phyloP scores from a whole-genome alignment of 2,329 filamentous ascomycete species.

The Tolypocladium inflatum region DNA sequence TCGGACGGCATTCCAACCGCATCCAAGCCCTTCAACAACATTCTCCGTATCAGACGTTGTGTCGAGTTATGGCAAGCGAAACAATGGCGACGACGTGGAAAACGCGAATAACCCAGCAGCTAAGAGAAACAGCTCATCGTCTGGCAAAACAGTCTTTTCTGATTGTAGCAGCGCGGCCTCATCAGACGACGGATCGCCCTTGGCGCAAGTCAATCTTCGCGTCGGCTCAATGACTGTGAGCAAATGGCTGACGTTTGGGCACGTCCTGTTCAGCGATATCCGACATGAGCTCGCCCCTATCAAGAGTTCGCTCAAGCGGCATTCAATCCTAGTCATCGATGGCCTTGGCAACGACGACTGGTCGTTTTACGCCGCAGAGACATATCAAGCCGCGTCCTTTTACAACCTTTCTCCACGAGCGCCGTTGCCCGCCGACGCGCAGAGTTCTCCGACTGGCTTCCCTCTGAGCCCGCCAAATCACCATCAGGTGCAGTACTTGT shows the following conservation, averaged over 20 bases:
- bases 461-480: slow-evolving; percentile 58
- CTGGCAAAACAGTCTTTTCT: slow-evolving; percentile 28
- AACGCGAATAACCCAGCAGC: neutral
- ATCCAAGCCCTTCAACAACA: slow-evolving; percentile 30
- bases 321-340: slow-evolving; percentile 66
- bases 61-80: slow-evolving; percentile 7
- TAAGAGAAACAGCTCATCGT: slow-evolving; percentile 23
- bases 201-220: slow-evolving; percentile 65
- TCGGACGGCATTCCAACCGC: slow-evolving; percentile 36
- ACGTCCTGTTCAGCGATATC: slow-evolving; percentile 73
- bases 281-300: slow-evolving; percentile 55
- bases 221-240: slow-evolving; percentile 77
- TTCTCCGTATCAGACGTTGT: slow-evolving; percentile 32
- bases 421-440: slow-evolving; percentile 36
- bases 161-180: slow-evolving; percentile 35
- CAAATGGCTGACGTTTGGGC: slow-evolving; percentile 80
- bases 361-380: slow-evolving; percentile 78
- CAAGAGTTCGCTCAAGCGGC: slow-evolving; percentile 31
- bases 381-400: slow-evolving; percentile 64
- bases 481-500: slow-evolving; percentile 61
- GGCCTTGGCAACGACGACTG: slow-evolving; percentile 81
- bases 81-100: neutral
- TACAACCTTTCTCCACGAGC: slow-evolving; percentile 63
- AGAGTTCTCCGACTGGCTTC: slow-evolving; percentile 32
- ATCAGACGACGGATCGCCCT: slow-evolving; percentile 49